Conservation (phyloP, 495 filamentous ascomycete genomes). For the Chaetomidium leptoderma region DNA sequence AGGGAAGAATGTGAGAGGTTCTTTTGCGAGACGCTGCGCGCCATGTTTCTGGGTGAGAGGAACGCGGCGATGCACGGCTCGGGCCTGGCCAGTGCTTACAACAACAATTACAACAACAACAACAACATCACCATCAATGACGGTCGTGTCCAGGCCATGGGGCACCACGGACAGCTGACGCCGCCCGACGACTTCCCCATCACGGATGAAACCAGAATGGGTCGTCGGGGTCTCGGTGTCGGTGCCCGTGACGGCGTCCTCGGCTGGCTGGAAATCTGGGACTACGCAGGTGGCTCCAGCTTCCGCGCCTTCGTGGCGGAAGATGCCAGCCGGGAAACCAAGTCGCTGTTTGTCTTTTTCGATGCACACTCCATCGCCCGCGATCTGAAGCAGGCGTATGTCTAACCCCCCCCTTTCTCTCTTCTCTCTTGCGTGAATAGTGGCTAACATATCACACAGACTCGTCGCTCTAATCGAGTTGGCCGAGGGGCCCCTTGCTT, state of each 20-base stretch:
- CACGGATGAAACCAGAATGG: constrained; percentile 20
- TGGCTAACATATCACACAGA: constrained; percentile 42
- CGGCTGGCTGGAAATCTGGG: constrained; percentile 75
- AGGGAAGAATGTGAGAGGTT: constrained; percentile 99
- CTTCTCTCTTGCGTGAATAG: not conserved
- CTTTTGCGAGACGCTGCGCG: constrained; percentile 89
- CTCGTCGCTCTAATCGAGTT: constrained; percentile 90
- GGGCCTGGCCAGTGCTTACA: constrained; percentile 64
- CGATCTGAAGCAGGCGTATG: constrained; percentile 86
- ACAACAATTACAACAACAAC: constrained; percentile 37
- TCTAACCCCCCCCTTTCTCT: constrained; percentile 12
- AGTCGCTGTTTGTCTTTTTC: constrained; percentile 84
- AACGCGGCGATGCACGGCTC: constrained; percentile 65
- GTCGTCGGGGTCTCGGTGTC: constrained; percentile 4
- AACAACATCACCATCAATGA: constrained; percentile 15
- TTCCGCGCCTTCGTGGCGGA: constrained; percentile 79
- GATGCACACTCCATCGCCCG: constrained; percentile 60
- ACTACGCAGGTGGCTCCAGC: constrained; percentile 75
- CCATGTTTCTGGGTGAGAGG: constrained; percentile 95
- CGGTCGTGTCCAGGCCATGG: constrained; percentile 26
- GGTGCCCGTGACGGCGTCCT: constrained; percentile 25
- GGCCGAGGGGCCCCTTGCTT: constrained; percentile 65
- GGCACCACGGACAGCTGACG: constrained; percentile 34
- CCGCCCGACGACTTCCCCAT: constrained; percentile 41
- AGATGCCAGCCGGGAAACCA: constrained; percentile 50